Base-by-base conservation (phyloP, 768 basidiomycete genomes). In the Strobilomyces confusus region DNA sequence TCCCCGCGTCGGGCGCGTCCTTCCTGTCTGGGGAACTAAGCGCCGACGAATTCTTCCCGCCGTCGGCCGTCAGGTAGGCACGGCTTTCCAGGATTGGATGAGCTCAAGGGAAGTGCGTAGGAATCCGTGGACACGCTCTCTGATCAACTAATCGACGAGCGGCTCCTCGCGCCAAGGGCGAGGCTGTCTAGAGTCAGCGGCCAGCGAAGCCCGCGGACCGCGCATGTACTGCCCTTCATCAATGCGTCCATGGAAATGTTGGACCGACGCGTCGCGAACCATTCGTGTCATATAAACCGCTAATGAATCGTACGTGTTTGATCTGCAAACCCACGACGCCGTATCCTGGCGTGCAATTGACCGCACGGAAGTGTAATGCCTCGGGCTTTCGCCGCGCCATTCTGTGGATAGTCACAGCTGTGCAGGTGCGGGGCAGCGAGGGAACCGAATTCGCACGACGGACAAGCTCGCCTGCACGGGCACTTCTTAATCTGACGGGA, bases 11-110 rank as follows among this genome's bases (percentile, higher is more conserved):
- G 51, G 57, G 26, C 23, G 32, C 1, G 30, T 44, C 46, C 48
- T 61, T 20, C 59, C 59, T 55, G 37, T 66, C 66, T 43, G 49
- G 64, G 57, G 58, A 63, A 54, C 61, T 58, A 59, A 51, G 36
- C 57, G 51, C 61, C 42, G 34, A 43, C 12, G 42, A 41, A 26
- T 41, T 17, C 17, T 44, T 43, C 20, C 42, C n/a, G n/a, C 42
- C 15, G 20, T 57, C 56, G 57, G 52, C 48, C 20, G 26, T 57
- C 56, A 56, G 52, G 42, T 20, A 51, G 22, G 48, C 29, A 41
- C 54, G 56, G 41, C 54, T 46, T 50, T 56, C 61, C 61, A 52
- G 52, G 58, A 47, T 34, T 30, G 57, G 54, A 48, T 56, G 49
- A 42, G 47, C 55, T 55, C 40, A 43, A 48, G 46, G 22, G n/a